phyloP scores from a whole-genome alignment of 345 rosid species.

The Citropsis articulata region DNA sequence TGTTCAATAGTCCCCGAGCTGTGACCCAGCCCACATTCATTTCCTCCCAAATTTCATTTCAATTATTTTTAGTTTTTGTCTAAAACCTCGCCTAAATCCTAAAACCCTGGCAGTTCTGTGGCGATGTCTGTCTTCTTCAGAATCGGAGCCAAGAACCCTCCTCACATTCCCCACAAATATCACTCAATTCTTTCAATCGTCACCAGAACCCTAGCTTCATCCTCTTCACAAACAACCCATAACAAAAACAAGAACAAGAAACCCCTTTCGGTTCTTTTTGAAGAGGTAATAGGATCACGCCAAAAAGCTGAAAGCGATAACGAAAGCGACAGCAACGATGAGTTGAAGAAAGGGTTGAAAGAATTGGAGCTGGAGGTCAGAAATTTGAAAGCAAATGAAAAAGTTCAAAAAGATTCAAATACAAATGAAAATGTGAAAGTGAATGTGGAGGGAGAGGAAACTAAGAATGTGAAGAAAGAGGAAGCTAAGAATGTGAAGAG shows the following conservation, averaged over 20 bases:
- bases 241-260: constrained; percentile 18
- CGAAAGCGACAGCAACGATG: constrained; percentile 19
- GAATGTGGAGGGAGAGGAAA: background rate
- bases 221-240: constrained; percentile 7
- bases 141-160: constrained; percentile 17
- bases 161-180: constrained; percentile 6
- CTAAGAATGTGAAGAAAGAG: constrained; percentile 2
- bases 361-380: constrained; percentile 45
- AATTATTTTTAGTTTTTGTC: background rate
- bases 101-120: background rate
- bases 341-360: constrained; percentile 33
- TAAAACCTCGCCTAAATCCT: background rate
- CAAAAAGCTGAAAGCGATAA: constrained; percentile 28
- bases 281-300: constrained; percentile 51
- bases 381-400: constrained; percentile 23
- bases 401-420: constrained; percentile 6
- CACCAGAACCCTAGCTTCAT: constrained; percentile 18
- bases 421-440: no score
- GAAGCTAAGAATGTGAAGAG: constrained; percentile 15
- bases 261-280: constrained; percentile 42
- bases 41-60: background rate
- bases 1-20: background rate
- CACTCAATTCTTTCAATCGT: constrained; percentile 7
- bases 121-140: constrained; percentile 25
- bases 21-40: background rate